A percentile compares a stretch with the other conserved stretches of the same genome.
Evolutionary conservation across 148 eudicot species (phyloP).

Genomic region (Rhododendron simsii): DNA sequence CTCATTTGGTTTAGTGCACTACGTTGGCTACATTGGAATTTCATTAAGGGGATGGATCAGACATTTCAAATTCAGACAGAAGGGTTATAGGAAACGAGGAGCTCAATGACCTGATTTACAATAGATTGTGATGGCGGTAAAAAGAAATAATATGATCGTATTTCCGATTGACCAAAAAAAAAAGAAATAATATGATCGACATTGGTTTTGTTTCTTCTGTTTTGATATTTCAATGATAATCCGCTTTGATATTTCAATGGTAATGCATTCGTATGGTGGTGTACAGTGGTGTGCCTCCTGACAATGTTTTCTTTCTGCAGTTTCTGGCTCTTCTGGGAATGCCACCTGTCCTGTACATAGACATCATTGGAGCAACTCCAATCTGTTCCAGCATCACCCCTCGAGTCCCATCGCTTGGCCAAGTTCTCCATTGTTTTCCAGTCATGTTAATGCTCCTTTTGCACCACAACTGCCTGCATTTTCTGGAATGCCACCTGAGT

Average conservation of each 20-base stretch:
- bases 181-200: not conserved
- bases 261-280: not conserved
- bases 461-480: constrained; percentile 42
- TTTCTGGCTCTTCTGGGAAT: constrained; percentile 37
- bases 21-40: not conserved
- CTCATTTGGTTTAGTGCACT: not conserved
- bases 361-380: constrained; percentile 47
- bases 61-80: not conserved
- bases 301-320: constrained; percentile 26
- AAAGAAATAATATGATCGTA: not conserved
- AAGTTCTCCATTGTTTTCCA: constrained; percentile 41
- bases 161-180: too few species aligned
- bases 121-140: not conserved
- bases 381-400: constrained; percentile 41
- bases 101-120: not conserved
- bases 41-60: not conserved
- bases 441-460: constrained; percentile 35
- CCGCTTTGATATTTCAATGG: not conserved
- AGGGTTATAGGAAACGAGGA: not conserved
- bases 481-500: constrained; percentile 31
- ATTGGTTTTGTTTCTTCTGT: not conserved
- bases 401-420: constrained; percentile 39
- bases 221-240: not conserved
- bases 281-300: not conserved
- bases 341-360: constrained; percentile 26